phyloP scores from a whole-genome alignment of 202 grass and related monocot species.

The Panicum hallii region DNA sequence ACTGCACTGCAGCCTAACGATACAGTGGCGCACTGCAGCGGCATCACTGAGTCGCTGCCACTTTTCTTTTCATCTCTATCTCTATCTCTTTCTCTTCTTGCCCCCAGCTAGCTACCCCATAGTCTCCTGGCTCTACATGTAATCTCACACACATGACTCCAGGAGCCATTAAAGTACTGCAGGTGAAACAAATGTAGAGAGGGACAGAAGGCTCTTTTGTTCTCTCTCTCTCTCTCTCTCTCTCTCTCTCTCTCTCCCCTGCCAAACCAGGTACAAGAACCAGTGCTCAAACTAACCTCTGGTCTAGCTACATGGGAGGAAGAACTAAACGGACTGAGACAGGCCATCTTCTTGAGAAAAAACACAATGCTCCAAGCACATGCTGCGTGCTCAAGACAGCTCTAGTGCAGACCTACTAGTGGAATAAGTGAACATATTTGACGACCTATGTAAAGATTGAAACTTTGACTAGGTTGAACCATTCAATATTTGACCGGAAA shows the following conservation, averaged over 20 bases:
- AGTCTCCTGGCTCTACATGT: conserved; percentile 34
- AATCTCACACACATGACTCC: conserved; percentile 27
- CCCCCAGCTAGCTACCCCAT: background rate
- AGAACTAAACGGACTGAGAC: conserved; percentile 2
- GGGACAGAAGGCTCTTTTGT: conserved; percentile 56
- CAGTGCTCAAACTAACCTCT: conserved; percentile 36
- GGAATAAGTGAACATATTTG: background rate
- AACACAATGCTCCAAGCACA: conserved; percentile 44
- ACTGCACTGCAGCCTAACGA: conserved; percentile 46
- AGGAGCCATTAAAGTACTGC: conserved; percentile 40
- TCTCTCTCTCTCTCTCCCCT: conserved; percentile 34
- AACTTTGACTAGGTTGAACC: conserved; percentile 40
- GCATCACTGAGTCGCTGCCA: conserved; percentile 45
- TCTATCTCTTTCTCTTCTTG: background rate
- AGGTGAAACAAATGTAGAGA: conserved; percentile 47
- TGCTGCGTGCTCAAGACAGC: background rate
- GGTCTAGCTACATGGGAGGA: background rate
- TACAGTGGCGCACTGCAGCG: conserved; percentile 30
- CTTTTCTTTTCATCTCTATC: background rate
- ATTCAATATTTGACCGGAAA: conserved; percentile 26
- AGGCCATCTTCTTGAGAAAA: conserved; percentile 41
- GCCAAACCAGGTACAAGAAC: conserved; percentile 33
- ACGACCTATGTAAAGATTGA: conserved; percentile 39
- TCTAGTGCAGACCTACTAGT: background rate
- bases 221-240: conserved; percentile 22